Base-by-base conservation (phyloP, 2,329 filamentous ascomycete species). In the Verticillium longisporum region DNA sequence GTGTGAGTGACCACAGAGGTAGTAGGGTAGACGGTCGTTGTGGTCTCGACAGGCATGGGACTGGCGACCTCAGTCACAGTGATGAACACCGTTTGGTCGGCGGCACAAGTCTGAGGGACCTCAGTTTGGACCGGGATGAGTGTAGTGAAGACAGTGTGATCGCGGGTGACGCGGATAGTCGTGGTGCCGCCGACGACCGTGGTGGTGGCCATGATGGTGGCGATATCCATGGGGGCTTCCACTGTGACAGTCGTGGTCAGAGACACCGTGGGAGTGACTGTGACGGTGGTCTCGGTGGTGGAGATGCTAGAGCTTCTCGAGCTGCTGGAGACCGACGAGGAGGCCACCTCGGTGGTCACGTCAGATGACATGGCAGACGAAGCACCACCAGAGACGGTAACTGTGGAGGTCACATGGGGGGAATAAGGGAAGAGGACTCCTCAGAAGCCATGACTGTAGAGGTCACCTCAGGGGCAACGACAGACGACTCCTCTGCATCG, bases 161-260 rank as follows among this genome's bases (percentile, higher is more conserved):
- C 50, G 32, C 61, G 59, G 38, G 56, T 58, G 38, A 62, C 37
- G 41, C 41, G 55, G 21, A 57, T 61, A 45, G 60, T 64, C 11
- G 56, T 62, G 37, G 60, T 60, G 54, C 21, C 34, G 11, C 26
- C 21, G 38, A 15, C 53, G 6, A 56, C 53, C 2, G 53, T 33
- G 45, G 57, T 53, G n/a, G 36, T 59, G 45, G 41, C 41, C n/a
- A 53, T 41, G 60, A 59, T 38, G n/a, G 56, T 33, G 21, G 59
- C 34, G 6, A 55, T 18, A 54, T 33, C 53, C n/a, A 57, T 56
- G 36, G 50, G 38, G 15, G 10, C 15, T 32, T 38, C 18, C 62
- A 66, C 41, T 41, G 62, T 66, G 59, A 66, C 38, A 18, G 53
- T 55, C 31, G 34, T 32, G 10, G 53, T 53, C 18, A 60, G 38